phyloP scores from a whole-genome alignment of 208 protist species.

The Leishmania major region DNA sequence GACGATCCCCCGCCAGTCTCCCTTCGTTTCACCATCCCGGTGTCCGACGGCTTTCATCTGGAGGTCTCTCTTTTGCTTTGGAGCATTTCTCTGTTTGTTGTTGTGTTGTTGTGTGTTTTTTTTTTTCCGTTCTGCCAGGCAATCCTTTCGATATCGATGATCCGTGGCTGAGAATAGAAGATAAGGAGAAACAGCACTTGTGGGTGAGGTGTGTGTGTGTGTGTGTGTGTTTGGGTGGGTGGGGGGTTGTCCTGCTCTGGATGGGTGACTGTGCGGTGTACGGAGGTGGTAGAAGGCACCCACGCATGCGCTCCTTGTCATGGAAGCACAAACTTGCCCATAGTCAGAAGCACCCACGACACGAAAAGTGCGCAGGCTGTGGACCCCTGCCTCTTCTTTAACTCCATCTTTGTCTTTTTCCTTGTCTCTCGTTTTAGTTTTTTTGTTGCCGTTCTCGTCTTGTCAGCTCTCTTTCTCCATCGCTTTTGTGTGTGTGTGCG shows the following conservation, averaged over 20 bases:
- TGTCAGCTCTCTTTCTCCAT: not conserved
- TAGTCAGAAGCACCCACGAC: not conserved
- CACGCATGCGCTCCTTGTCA: not conserved
- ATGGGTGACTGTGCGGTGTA: not conserved
- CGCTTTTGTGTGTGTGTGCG: not conserved
- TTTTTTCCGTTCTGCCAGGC: not conserved
- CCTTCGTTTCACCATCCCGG: not conserved
- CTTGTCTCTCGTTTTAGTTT: not conserved
- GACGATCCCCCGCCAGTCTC: not conserved
- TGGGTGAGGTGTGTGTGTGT: not conserved
- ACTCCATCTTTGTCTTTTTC: conserved; percentile 14
- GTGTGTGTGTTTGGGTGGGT: not conserved
- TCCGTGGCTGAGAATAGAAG: not conserved
- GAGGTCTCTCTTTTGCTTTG: not conserved
- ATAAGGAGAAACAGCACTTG: not conserved
- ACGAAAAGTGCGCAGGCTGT: not conserved
- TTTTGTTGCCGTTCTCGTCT: conserved; percentile 1
- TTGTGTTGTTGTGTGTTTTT: not conserved
- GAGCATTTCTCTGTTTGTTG: not conserved
- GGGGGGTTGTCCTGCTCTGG: not conserved
- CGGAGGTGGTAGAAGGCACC: not conserved
- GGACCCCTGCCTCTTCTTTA: not conserved
- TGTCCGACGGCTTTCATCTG: not conserved
- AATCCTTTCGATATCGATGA: not conserved
- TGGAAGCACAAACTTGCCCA: not conserved